These are phyloP conservation scores for Acorus gramineus DNA, from an alignment of 106 monocot genomes.

Conservation along the genomic window DNA sequence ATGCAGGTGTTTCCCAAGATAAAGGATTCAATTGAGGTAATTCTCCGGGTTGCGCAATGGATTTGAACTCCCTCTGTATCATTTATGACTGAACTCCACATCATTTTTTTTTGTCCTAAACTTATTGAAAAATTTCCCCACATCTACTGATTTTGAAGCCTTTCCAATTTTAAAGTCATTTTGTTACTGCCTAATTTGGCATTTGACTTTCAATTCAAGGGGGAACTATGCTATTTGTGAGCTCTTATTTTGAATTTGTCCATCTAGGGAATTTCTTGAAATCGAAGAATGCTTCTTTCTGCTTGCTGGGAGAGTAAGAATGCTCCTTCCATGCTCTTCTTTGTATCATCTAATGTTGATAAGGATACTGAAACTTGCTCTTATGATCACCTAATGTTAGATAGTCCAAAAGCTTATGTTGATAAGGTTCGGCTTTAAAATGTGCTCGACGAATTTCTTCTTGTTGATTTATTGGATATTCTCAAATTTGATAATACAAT, in stretches of 20 bases:
- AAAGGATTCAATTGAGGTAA: slow-evolving; percentile 88
- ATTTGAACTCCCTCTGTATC: not conserved
- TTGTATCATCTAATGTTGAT: no score
- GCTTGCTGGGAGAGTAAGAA: slow-evolving; percentile 90
- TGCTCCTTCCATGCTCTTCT: not conserved
- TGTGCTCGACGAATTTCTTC: no score
- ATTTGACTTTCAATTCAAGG: slow-evolving; percentile 46
- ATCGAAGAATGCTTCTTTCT: slow-evolving; percentile 82
- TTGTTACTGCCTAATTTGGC: not conserved
- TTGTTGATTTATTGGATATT: no score
- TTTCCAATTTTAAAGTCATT: not conserved
- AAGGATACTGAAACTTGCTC: no score
- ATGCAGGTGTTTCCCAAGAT: slow-evolving; percentile 96
- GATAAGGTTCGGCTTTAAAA: no score
- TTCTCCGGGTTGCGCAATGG: not conserved
- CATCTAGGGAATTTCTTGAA: slow-evolving; percentile 80
- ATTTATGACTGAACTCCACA: not conserved
- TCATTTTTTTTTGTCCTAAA: not conserved
- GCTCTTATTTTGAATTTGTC: slow-evolving; percentile 86
- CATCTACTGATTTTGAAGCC: no score
- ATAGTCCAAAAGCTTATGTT: no score
- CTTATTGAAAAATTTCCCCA: not conserved
- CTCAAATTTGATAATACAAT: no score
- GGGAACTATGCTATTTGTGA: slow-evolving; percentile 76
- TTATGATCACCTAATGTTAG: no score